phyloP scores from a whole-genome alignment of 345 rosid species.

The Syzygium grande region DNA sequence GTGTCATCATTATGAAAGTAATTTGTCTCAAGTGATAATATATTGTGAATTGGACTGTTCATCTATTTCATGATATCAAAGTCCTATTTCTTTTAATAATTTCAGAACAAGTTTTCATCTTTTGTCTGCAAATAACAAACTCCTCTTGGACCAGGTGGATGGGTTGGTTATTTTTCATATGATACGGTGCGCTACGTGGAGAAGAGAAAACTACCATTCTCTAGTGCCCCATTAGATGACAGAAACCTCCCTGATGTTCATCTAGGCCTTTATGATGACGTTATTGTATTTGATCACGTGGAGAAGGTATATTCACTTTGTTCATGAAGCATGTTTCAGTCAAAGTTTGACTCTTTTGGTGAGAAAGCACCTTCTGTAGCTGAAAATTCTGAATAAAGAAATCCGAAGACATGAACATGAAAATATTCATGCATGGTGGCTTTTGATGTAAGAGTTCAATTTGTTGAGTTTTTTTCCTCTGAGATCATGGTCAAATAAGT shows the following conservation, averaged over 20 bases:
- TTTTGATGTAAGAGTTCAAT: not conserved
- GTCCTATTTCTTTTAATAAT: not conserved
- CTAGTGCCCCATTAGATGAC: slow-evolving; percentile 68
- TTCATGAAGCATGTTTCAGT: not conserved
- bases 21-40: not conserved
- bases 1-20: not conserved
- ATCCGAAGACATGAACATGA: not conserved
- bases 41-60: not conserved
- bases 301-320: slow-evolving; percentile 47
- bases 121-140: not conserved
- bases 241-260: slow-evolving; percentile 91
- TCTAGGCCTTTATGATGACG: slow-evolving; percentile 85
- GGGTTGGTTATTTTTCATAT: slow-evolving; percentile 96
- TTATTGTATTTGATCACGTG: slow-evolving; percentile 84
- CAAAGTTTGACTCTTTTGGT: not conserved
- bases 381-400: not conserved
- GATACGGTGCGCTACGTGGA: slow-evolving; percentile 87
- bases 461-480: not conserved
- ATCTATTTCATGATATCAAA: not conserved
- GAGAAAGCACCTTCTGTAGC: not conserved
- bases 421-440: not conserved
- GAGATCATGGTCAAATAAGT: not conserved
- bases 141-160: slow-evolving; percentile 50
- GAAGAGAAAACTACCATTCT: slow-evolving; percentile 82
- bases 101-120: not conserved